A percentile compares a stretch with the other conserved stretches of the same genome.
Conservation (phyloP, 768 basidiomycete genomes). For the Mycena vulgaris region DNA sequence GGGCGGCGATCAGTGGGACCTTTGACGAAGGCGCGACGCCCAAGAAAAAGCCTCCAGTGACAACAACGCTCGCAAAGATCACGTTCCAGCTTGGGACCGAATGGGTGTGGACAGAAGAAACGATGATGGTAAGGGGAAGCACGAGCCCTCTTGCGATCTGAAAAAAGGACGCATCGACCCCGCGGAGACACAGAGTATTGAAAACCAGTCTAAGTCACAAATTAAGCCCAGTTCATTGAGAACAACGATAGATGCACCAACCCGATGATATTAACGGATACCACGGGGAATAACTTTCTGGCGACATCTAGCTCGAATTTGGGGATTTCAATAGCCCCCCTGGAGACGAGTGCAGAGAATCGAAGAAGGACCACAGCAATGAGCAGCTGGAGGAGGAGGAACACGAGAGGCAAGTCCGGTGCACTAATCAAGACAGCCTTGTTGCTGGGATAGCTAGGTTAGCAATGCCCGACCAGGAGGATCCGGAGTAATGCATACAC, state of each 20-base stretch:
- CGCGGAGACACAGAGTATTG: slow-evolving; percentile 84
- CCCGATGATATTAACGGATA: slow-evolving; percentile 77
- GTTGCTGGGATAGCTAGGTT: slow-evolving; percentile 63
- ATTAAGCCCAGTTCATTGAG: not conserved
- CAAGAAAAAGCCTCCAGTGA: slow-evolving; percentile 83
- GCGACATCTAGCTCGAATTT: slow-evolving; percentile 64
- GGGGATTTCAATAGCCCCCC: slow-evolving; percentile 69
- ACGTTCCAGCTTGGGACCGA: slow-evolving; percentile 69
- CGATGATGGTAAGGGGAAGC: slow-evolving; percentile 84
- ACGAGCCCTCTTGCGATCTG: slow-evolving; percentile 92
- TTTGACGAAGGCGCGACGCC: slow-evolving; percentile 75
- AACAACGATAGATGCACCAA: not conserved
- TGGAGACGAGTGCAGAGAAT: slow-evolving; percentile 61
- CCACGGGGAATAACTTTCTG: slow-evolving; percentile 74
- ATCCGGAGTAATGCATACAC: slow-evolving; percentile 61
- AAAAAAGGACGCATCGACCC: slow-evolving; percentile 87
- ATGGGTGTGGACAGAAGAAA: slow-evolving; percentile 74
- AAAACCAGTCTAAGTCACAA: slow-evolving; percentile 67
- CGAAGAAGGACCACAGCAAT: slow-evolving; percentile 80
- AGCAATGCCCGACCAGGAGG: not conserved
- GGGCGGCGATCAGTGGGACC: slow-evolving; percentile 58
- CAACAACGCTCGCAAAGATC: slow-evolving; percentile 71
- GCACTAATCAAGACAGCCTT: slow-evolving; percentile 81
- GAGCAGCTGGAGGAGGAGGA: slow-evolving; percentile 77
- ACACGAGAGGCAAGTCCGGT: slow-evolving; percentile 76